A percentile compares a stretch with the other conserved stretches of the same genome.
These are phyloP conservation scores for Collybia nuda DNA, from an alignment of 768 basidiomycete genomes.

Conservation along the genomic window DNA sequence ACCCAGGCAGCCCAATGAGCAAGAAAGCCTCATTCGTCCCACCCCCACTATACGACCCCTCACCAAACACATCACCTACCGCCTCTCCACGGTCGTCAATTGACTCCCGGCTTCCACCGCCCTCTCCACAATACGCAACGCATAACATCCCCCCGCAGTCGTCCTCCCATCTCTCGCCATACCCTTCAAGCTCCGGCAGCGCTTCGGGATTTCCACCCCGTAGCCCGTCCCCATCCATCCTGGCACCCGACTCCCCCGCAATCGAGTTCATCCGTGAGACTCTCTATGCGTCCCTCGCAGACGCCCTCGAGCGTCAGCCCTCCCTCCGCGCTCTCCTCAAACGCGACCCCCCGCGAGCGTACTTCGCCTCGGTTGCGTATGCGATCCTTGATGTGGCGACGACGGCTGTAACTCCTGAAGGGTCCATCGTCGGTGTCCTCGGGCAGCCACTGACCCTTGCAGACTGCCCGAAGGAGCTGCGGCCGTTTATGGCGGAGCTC, in stretches of 20 bases:
- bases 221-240: conserved; percentile 37
- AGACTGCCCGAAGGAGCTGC: conserved; percentile 62
- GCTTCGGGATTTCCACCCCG: conserved; percentile 21
- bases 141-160: conserved; percentile 21
- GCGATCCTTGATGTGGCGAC: conserved; percentile 73
- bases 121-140: conserved; percentile 15
- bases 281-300: conserved; percentile 77
- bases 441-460: conserved; percentile 53
- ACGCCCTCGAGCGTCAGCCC: conserved; percentile 57
- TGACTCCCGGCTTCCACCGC: conserved; percentile 6
- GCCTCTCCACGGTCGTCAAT: conserved; percentile 18
- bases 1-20: conserved; percentile 23
- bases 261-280: conserved; percentile 86
- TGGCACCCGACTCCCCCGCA: conserved; percentile 53
- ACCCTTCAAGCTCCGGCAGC: conserved; percentile 14
- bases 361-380: conserved; percentile 72
- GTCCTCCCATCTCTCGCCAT: conserved; percentile 26
- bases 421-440: conserved; percentile 55
- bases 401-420: conserved; percentile 45
- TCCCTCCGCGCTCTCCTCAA: conserved; percentile 55
- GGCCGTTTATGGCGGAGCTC: conserved; percentile 72
- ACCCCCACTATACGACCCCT: conserved; percentile 61
- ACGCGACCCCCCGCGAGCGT: conserved; percentile 69
- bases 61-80: conserved; percentile 19
- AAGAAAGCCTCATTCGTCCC: conserved; percentile 68